These are phyloP conservation scores for Arachnomyces sp. DNA, from an alignment of 2,329 filamentous ascomycete genomes.

Conservation along the genomic window DNA sequence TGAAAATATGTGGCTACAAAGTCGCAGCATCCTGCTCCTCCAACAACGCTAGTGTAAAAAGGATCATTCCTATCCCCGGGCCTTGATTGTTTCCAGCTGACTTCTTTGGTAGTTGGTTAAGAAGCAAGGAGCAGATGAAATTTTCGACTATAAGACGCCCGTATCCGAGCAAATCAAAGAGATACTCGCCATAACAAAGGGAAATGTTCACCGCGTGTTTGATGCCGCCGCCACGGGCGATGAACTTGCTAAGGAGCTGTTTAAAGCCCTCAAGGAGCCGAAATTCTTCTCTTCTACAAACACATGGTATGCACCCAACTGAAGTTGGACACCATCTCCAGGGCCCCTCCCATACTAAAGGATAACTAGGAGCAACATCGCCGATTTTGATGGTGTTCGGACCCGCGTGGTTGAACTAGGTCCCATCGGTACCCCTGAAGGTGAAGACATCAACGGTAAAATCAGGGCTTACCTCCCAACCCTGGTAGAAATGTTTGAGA, in stretches of 20 bases:
- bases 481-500: conserved; percentile 15
- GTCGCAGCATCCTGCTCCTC: conserved; percentile 25
- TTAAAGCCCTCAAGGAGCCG: conserved; percentile 13
- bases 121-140: conserved; percentile 19
- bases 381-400: conserved; percentile 17
- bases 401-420: conserved; percentile 13
- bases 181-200: conserved; percentile 19
- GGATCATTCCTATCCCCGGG: not conserved
- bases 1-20: conserved; percentile 22
- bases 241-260: conserved; percentile 17
- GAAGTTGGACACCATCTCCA: no score
- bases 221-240: conserved; percentile 25
- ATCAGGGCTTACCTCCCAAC: conserved; percentile 16
- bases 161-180: conserved; percentile 19
- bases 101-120: conserved; percentile 16
- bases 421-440: conserved; percentile 15
- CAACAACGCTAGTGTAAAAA: conserved; percentile 18
- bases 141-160: conserved; percentile 24
- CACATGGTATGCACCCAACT: conserved; percentile 3
- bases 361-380: conserved; percentile 9
- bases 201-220: conserved; percentile 20
- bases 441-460: conserved; percentile 12
- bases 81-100: not conserved
- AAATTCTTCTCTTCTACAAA: conserved; percentile 20
- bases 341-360: not conserved